Percentiles rank a stretch among this genome's conserved stretches.
Conservation (phyloP, 352 stramenopile genomes). For the Phytophthora gonapodyides region DNA sequence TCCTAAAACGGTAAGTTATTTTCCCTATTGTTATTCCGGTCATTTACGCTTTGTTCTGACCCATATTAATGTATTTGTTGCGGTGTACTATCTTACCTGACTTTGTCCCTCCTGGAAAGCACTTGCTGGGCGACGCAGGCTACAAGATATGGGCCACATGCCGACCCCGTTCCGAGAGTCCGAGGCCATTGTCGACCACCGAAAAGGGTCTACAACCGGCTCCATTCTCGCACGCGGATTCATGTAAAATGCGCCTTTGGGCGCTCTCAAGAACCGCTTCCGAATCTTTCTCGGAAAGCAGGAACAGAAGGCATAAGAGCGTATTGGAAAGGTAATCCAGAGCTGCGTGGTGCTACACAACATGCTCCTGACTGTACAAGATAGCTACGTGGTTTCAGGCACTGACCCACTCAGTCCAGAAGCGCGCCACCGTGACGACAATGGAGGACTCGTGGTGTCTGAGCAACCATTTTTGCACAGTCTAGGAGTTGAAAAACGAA, state of each 20-base stretch:
- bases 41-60: background rate
- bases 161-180: background rate
- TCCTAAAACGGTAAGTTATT: constrained; percentile 3
- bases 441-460: background rate
- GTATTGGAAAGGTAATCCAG: constrained; percentile 16
- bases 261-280: constrained; percentile 16
- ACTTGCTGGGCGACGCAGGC: constrained; percentile 6
- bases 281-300: constrained; percentile 12
- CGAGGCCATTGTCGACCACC: background rate
- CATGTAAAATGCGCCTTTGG: constrained; percentile 9
- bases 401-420: background rate
- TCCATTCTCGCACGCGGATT: constrained; percentile 1
- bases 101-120: constrained; percentile 1
- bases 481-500: background rate
- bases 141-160: constrained; percentile 1
- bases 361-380: constrained; percentile 1
- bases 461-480: constrained; percentile 8
- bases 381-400: background rate
- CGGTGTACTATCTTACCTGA: background rate
- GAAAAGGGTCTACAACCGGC: background rate
- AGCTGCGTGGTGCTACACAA: constrained; percentile 24
- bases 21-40: background rate
- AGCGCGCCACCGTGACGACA: background rate
- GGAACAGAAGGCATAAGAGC: constrained; percentile 12
- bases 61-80: background rate